These are phyloP conservation scores for Fagopyrum homotropicum DNA, from an alignment of 148 eudicot genomes.

Conservation along the genomic window DNA sequence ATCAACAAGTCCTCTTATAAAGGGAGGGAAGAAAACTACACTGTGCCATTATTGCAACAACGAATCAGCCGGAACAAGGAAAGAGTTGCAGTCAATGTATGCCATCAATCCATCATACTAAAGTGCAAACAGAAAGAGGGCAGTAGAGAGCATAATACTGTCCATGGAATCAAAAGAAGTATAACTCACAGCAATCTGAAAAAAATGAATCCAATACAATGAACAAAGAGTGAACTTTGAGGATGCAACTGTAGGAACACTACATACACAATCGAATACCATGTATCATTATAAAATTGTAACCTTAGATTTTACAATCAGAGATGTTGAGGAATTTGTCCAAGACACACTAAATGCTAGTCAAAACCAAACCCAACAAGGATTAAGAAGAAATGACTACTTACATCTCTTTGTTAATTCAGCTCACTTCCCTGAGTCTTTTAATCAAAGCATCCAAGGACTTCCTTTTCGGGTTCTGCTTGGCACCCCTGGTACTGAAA, in stretches of 20 bases:
- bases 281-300: slow-evolving; percentile 26
- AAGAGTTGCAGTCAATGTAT: neutral
- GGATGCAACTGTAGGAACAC: slow-evolving; percentile 20
- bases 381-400: slow-evolving; percentile 25
- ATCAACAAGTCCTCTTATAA: neutral
- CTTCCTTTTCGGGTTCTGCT: slow-evolving; percentile 80
- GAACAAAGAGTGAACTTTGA: slow-evolving; percentile 7
- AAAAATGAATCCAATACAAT: slow-evolving; percentile 32
- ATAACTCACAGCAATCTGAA: slow-evolving; percentile 2
- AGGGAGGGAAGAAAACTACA: neutral
- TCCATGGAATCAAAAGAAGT: neutral
- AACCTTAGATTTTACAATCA: slow-evolving; percentile 24
- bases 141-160: neutral
- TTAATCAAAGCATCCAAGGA: slow-evolving; percentile 82
- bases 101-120: neutral
- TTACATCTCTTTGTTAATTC: slow-evolving; percentile 30
- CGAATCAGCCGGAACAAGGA: too few species aligned
- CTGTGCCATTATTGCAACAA: neutral
- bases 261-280: slow-evolving; percentile 39
- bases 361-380: slow-evolving; percentile 23
- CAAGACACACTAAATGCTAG: slow-evolving; percentile 1
- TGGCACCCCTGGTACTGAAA: slow-evolving; percentile 72
- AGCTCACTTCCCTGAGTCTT: slow-evolving; percentile 89
- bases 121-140: neutral
- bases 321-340: slow-evolving; percentile 15